phyloP scores from a whole-genome alignment of 495 filamentous ascomycete species.

The Aspergillus diversus region DNA sequence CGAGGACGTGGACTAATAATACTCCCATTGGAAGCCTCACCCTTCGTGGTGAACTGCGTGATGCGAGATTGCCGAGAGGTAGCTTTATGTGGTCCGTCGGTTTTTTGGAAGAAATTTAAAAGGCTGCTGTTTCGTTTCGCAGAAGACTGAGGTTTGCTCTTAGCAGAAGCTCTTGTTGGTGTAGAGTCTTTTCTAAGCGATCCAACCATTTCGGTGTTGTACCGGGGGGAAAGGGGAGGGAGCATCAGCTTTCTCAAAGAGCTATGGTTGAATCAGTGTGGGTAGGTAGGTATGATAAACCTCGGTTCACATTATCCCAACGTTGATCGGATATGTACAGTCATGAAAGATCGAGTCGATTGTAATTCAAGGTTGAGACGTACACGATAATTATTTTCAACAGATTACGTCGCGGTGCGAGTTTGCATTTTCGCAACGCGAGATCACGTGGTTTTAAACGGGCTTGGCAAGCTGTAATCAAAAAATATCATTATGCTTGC shows the following conservation, averaged over 20 bases:
- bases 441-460: constrained; percentile 40
- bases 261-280: background rate
- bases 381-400: background rate
- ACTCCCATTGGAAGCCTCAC: constrained; percentile 13
- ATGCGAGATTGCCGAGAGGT: constrained; percentile 42
- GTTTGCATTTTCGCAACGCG: constrained; percentile 36
- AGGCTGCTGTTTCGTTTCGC: constrained; percentile 72
- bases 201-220: constrained; percentile 16
- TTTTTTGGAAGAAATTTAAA: constrained; percentile 80
- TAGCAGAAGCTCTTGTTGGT: constrained; percentile 21
- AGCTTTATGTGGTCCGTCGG: constrained; percentile 49
- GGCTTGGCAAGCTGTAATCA: constrained; percentile 3
- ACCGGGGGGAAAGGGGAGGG: background rate
- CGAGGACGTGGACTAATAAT: constrained; percentile 29
- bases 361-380: background rate
- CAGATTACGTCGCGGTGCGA: constrained; percentile 29
- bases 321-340: no score
- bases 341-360: no score
- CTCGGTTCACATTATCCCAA: no score
- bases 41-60: constrained; percentile 43
- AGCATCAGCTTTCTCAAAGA: background rate
- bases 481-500: constrained; percentile 3
- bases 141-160: constrained; percentile 20
- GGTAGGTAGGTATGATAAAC: background rate
- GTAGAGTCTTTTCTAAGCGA: constrained; percentile 29